A percentile compares a stretch with the other conserved stretches of the same genome.
These are phyloP conservation scores for Zymoseptoria brevis DNA, from an alignment of 2,329 filamentous ascomycete species.

Conservation along the genomic window DNA sequence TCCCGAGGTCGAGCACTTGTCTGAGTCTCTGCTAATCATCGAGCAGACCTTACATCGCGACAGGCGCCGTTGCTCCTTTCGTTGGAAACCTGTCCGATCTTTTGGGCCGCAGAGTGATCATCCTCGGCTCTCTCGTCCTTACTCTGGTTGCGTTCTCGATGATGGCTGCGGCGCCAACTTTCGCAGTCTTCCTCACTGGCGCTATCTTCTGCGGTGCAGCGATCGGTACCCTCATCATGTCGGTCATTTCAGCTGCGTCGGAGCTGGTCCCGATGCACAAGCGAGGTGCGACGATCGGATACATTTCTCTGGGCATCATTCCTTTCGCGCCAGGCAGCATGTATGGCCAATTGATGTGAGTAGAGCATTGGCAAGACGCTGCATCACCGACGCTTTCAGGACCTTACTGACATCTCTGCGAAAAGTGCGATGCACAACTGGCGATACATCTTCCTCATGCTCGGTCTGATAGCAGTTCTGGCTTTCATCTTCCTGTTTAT, in stretches of 20 bases:
- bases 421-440: constrained; percentile 35
- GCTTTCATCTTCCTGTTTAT: constrained; percentile 43
- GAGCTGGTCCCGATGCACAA: constrained; percentile 58
- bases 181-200: constrained; percentile 9
- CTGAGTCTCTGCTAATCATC: too few relatives aligned
- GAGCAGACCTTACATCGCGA: constrained; percentile 10
- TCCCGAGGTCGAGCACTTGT: too few relatives aligned
- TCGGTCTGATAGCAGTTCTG: constrained; percentile 44
- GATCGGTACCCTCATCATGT: constrained; percentile 9
- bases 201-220: constrained; percentile 2
- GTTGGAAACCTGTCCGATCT: constrained; percentile 10
- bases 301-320: constrained; percentile 52
- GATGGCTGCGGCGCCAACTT: constrained; percentile 10
- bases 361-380: not conserved
- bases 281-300: constrained; percentile 53
- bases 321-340: constrained; percentile 54
- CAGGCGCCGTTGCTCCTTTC: constrained; percentile 12
- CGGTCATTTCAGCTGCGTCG: constrained; percentile 51
- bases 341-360: constrained; percentile 49
- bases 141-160: constrained; percentile 9
- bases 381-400: not conserved
- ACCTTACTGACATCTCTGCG: not conserved
- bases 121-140: constrained; percentile 8
- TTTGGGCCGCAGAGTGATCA: constrained; percentile 8
- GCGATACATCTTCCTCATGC: constrained; percentile 48